A percentile compares a stretch with the other conserved stretches of the same genome.
These are phyloP conservation scores for Aphanomyces invadans DNA, from an alignment of 352 stramenopile genomes.

Conservation along the genomic window DNA sequence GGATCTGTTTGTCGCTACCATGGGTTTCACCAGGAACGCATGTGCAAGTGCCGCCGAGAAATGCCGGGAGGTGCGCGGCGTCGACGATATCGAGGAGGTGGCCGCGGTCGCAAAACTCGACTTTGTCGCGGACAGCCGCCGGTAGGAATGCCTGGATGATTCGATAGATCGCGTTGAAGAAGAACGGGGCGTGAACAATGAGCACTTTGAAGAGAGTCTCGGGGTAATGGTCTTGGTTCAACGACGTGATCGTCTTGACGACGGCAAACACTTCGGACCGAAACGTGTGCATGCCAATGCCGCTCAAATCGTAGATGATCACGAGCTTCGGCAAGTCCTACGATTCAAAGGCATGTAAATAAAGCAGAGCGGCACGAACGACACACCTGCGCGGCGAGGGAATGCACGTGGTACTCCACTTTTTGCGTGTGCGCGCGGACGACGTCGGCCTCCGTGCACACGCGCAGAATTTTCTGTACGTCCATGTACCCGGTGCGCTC, in stretches of 20 bases:
- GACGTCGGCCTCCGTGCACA: conserved; percentile 13
- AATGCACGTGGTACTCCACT: conserved; percentile 19
- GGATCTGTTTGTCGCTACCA: too few species aligned
- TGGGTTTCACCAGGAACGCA: conserved; percentile 18
- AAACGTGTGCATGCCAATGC: conserved; percentile 21
- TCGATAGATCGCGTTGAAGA: conserved; percentile 76
- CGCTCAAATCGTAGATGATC: conserved; percentile 14
- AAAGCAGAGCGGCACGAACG: neutral
- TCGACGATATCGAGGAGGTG: neutral
- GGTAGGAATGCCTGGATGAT: conserved; percentile 62
- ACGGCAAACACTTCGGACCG: conserved; percentile 1
- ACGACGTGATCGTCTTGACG: neutral
- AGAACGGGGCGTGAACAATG: conserved; percentile 67
- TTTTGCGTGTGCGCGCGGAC: conserved; percentile 16
- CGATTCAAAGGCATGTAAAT: too few species aligned
- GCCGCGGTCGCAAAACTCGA: conserved; percentile 44
- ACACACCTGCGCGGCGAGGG: neutral
- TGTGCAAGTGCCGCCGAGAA: conserved; percentile 13
- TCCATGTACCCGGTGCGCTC: conserved; percentile 14
- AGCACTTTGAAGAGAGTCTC: conserved; percentile 74
- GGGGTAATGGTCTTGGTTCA: conserved; percentile 41
- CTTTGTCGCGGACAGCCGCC: conserved; percentile 68
- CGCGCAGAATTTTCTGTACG: neutral
- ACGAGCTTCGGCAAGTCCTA: conserved; percentile 9
- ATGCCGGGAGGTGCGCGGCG: conserved; percentile 4